Evolutionary conservation across 192 early-diverging fungal genomes (phyloP).

Genomic region (Coemansia sp.): DNA sequence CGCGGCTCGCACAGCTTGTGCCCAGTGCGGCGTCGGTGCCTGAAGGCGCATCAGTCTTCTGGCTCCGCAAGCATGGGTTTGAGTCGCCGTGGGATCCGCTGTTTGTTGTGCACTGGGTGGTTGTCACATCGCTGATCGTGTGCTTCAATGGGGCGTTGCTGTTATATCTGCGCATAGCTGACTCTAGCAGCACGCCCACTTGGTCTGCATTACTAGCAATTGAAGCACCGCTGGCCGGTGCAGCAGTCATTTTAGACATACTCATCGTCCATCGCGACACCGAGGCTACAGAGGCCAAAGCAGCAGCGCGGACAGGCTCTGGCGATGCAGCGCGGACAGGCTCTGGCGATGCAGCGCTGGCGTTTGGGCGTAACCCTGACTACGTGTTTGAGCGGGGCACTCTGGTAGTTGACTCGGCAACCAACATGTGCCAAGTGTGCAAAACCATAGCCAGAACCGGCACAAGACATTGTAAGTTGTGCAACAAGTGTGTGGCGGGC

Average conservation of each 20-base stretch:
- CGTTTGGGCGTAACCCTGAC: slow-evolving; percentile 19
- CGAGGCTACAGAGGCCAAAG: slow-evolving; percentile 30
- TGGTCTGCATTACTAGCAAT: slow-evolving; percentile 24
- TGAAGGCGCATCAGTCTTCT: slow-evolving; percentile 29
- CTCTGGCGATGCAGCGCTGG: not conserved
- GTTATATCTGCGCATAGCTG: slow-evolving; percentile 25
- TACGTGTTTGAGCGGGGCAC: slow-evolving; percentile 43
- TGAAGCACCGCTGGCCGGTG: slow-evolving; percentile 6
- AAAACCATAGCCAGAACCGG: slow-evolving; percentile 6
- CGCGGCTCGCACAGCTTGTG: slow-evolving; percentile 12
- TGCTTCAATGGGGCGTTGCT: slow-evolving; percentile 12
- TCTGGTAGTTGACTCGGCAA: slow-evolving; percentile 28
- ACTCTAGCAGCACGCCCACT: not conserved
- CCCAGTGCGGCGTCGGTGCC: slow-evolving; percentile 38
- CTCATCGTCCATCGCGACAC: slow-evolving; percentile 16
- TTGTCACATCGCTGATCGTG: slow-evolving; percentile 13
- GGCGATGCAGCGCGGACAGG: not conserved
- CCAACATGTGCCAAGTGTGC: slow-evolving; percentile 39
- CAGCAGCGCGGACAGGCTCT: not conserved
- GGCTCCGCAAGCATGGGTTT: slow-evolving; percentile 49
- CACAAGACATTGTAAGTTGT: slow-evolving; percentile 51
- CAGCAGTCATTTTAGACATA: slow-evolving; percentile 22
- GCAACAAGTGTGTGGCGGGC: slow-evolving; percentile 53
- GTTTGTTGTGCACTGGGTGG: slow-evolving; percentile 42
- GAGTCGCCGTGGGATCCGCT: slow-evolving; percentile 48